Percentiles rank a stretch among this genome's conserved stretches.
Evolutionary conservation across 106 monocot genomes (phyloP).

Genomic region (Dioscorea alata): DNA sequence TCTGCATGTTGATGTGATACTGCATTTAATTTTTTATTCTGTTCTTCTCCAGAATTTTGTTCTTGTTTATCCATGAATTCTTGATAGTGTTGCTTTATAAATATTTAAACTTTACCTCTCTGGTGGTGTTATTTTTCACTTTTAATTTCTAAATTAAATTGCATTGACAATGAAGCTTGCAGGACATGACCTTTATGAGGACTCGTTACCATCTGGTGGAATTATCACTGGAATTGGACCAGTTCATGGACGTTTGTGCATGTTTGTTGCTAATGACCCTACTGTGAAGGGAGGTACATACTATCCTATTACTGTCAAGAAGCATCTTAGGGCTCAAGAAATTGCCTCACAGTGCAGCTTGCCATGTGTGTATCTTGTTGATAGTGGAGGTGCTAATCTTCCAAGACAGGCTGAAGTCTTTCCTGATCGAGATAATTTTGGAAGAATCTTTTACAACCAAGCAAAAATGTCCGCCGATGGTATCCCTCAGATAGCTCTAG

Average conservation of each 20-base stretch:
- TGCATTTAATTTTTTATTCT: too few relatives aligned
- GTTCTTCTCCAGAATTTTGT: too few relatives aligned
- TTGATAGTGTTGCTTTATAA: too few relatives aligned
- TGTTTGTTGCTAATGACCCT: conserved; percentile 99
- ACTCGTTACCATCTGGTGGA: conserved; percentile 85
- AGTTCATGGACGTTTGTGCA: conserved; percentile 80
- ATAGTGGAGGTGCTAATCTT: conserved; percentile 98
- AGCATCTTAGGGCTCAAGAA: conserved; percentile 96
- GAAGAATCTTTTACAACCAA: conserved; percentile 98
- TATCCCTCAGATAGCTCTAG: conserved; percentile 95
- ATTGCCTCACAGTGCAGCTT: conserved; percentile 83
- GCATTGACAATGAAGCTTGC: conserved; percentile 60
- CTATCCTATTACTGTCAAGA: conserved; percentile 96
- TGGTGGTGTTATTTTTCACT: too few relatives aligned
- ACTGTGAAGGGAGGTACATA: conserved; percentile 97
- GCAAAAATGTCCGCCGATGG: conserved; percentile 93
- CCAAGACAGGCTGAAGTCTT: conserved; percentile 96
- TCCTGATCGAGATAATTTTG: conserved; percentile 98
- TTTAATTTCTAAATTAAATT: too few relatives aligned
- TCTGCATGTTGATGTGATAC: too few relatives aligned
- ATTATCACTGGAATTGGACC: conserved; percentile 94
- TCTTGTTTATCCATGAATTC: too few relatives aligned
- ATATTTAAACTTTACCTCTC: too few relatives aligned
- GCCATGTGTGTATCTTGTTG: conserved; percentile 94
- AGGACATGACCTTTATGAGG: conserved; percentile 83